phyloP scores from a whole-genome alignment of 805 yeast genomes.

The Scheffersomyces coipomensis region DNA sequence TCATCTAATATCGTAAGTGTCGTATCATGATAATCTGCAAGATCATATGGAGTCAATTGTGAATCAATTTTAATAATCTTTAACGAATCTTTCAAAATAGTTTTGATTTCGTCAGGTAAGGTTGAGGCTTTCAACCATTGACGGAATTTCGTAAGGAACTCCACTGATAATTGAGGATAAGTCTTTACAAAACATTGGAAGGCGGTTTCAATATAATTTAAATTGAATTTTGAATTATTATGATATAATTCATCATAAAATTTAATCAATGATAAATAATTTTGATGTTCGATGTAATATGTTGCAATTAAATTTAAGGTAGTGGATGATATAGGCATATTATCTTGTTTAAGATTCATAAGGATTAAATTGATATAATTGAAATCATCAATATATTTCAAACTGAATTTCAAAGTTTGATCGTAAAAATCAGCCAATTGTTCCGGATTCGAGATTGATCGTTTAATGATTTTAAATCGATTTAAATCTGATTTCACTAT shows the following conservation, averaged over 20 bases:
- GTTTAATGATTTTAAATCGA: slow-evolving; percentile 16
- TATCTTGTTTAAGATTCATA: slow-evolving; percentile 21
- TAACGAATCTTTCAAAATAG: slow-evolving; percentile 11
- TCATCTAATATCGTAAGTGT: slow-evolving; percentile 11
- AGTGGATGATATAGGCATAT: slow-evolving; percentile 15
- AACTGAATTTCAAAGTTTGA: slow-evolving; percentile 25
- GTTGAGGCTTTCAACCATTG: slow-evolving; percentile 10
- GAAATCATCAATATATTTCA: slow-evolving; percentile 25
- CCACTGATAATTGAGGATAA: slow-evolving; percentile 28
- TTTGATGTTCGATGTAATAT: slow-evolving; percentile 22
- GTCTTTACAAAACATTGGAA: slow-evolving; percentile 31
- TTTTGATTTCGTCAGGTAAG: slow-evolving; percentile 10
- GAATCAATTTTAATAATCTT: slow-evolving; percentile 20
- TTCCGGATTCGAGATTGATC: slow-evolving; percentile 6
- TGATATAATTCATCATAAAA: slow-evolving; percentile 16
- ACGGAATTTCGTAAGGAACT: slow-evolving; percentile 5
- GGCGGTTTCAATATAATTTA: slow-evolving; percentile 15
- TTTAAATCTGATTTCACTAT: slow-evolving; percentile 22
- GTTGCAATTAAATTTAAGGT: slow-evolving; percentile 22
- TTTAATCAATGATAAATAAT: slow-evolving; percentile 26
- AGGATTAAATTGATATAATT: slow-evolving; percentile 24
- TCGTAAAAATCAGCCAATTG: slow-evolving; percentile 24
- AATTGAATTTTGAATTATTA: slow-evolving; percentile 16
- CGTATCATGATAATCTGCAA: slow-evolving; percentile 23
- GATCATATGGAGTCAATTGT: slow-evolving; percentile 23